Base-by-base conservation (phyloP, 2,329 filamentous ascomycete genomes). In the Xylogone sp. region DNA sequence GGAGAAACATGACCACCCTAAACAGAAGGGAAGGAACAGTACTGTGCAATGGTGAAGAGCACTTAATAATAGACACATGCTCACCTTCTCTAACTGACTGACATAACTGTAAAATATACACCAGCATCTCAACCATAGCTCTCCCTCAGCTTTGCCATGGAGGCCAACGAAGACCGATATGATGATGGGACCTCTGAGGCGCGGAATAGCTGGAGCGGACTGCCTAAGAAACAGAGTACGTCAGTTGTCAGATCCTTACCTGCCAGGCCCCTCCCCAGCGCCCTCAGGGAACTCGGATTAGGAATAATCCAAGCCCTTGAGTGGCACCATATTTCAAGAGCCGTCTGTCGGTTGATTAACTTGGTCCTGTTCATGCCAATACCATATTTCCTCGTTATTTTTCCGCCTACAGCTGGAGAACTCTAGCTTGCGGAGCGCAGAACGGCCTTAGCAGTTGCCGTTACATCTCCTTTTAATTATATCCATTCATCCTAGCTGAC, bases 201-300 rank as follows among this genome's bases (percentile, higher is more conserved):
- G 34, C 34, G 34, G 34, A 39, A 39, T 16, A 16, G 8, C n/a
- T 18, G n/a, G n/a, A 39, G 34, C n/a, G 34, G 34, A 16, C 34
- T 5, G 5, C 8, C 34, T 39, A 39, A 18, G 24, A 27, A 27
- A 39, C 12, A 4, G 34, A 18, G 34, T 39, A 39, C 34, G 34
- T 39, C 34, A 39, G 34, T 16, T 39, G 34, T 39, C 34, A 39
- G 34, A 39, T 39, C n/a, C 34, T 39, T 16, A 39, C 34, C 34
- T 16, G n/a, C 72, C 29, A 59, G 68, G 2, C 66, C 72, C 9
- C 68, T 71, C 12, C 55, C 52, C 13, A 16, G 34, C 34, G 13
- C 24, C 24, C 10, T 10, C 5, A 27, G 24, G 24, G 10, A 27
- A 27, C 24, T 27, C 24, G 24, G 24, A 27, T 27, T 10, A n/a